Conservation (phyloP, 257 asterid species). For the Ehretia macrophylla region DNA sequence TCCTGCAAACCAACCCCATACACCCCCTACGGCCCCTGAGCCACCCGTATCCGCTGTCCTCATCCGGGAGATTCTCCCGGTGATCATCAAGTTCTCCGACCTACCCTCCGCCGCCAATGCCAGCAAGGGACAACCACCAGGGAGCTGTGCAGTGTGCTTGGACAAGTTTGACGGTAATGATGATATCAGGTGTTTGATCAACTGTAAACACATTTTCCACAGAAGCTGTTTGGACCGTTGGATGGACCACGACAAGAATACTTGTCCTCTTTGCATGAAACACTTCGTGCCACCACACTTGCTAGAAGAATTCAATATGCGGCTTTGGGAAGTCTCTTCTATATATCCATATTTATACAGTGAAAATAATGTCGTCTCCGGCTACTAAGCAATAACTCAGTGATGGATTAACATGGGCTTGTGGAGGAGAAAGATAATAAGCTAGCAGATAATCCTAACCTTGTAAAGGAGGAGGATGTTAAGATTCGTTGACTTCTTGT, state of each 20-base stretch:
- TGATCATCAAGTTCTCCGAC: conserved; percentile 20
- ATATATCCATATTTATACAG: neutral
- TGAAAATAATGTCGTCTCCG: conserved; percentile 1
- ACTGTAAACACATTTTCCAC: conserved; percentile 32
- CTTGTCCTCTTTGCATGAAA: too few species aligned
- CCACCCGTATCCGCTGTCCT: conserved; percentile 27
- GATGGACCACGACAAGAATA: too few species aligned
- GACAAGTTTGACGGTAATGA: conserved; percentile 25
- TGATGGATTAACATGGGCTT: too few species aligned
- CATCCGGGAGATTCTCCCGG: conserved; percentile 28
- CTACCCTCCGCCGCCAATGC: neutral
- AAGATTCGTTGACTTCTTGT: too few species aligned
- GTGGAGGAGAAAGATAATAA: too few species aligned
- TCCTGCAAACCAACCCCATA: too few species aligned
- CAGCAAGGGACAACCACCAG: conserved; percentile 7
- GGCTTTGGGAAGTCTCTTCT: conserved; percentile 18
- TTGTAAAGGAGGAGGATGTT: too few species aligned
- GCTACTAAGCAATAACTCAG: too few species aligned
- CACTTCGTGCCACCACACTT: too few species aligned
- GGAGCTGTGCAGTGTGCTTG: conserved; percentile 28
- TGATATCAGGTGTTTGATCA: conserved; percentile 29
- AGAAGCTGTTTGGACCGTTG: too few species aligned
- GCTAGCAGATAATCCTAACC: too few species aligned
- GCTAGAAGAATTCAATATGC: too few species aligned
- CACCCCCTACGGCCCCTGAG: neutral